Percentiles rank a stretch among this genome's conserved stretches.
Evolutionary conservation across 2,329 filamentous ascomycete species (phyloP).

Genomic region (Lachnellula suecica): DNA sequence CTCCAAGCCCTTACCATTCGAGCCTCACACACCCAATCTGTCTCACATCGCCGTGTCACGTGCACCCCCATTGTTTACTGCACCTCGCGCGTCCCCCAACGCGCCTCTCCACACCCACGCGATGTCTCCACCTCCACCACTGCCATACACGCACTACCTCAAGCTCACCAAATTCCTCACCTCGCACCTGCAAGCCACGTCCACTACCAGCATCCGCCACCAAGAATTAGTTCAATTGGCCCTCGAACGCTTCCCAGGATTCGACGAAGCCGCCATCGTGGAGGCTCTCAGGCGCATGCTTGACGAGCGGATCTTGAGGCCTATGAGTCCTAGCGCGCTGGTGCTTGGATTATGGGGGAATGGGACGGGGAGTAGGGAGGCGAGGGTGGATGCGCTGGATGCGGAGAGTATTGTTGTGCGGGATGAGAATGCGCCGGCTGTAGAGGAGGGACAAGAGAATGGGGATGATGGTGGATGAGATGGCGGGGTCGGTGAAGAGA

Average conservation of each 20-base stretch:
- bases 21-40: not conserved
- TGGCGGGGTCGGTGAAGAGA: not conserved
- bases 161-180: not conserved
- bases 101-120: not conserved
- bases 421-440: not conserved
- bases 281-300: conserved; percentile 6
- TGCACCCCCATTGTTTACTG: not conserved
- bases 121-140: not conserved
- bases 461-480: not conserved
- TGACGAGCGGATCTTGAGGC: not conserved
- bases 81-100: not conserved
- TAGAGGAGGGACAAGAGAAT: not conserved
- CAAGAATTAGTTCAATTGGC: not conserved
- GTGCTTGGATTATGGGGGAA: not conserved
- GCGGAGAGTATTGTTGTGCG: not conserved
- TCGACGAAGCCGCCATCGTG: not conserved
- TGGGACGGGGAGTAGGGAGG: not conserved
- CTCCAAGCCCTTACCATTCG: not conserved
- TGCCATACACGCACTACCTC: not conserved
- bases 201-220: not conserved
- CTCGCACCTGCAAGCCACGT: not conserved
- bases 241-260: not conserved
- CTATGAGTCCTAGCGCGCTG: not conserved
- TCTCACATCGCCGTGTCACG: not conserved
- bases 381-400: not conserved